phyloP scores from a whole-genome alignment of 345 rosid species.

The Brassica napus region DNA sequence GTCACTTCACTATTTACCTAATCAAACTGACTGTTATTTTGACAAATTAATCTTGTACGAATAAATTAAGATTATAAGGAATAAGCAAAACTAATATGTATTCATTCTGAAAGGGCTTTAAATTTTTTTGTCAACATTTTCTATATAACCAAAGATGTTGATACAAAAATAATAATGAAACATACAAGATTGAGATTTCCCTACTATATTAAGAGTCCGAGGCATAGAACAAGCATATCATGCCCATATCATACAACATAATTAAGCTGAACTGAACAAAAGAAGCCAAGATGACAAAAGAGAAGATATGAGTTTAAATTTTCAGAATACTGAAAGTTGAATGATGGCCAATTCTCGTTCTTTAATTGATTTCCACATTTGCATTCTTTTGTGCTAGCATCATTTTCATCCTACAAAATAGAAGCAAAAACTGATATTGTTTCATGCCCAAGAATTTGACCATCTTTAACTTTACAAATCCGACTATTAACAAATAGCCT shows the following conservation, averaged over 20 bases:
- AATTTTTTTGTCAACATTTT: neutral
- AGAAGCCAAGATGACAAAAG: neutral
- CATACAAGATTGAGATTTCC: neutral
- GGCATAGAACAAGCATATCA: neutral
- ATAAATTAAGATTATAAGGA: neutral
- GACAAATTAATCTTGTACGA: neutral
- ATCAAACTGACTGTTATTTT: neutral
- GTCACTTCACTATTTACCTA: neutral
- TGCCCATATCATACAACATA: neutral
- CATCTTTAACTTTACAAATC: neutral
- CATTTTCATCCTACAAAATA: slow-evolving; percentile 21
- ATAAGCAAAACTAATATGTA: neutral
- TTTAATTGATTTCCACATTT: neutral
- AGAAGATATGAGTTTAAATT: neutral
- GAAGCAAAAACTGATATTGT: neutral
- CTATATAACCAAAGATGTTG: neutral
- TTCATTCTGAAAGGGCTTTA: neutral
- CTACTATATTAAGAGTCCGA: neutral
- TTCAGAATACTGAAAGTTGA: neutral
- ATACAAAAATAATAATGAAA: neutral
- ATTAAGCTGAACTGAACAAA: neutral
- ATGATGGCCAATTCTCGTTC: neutral
- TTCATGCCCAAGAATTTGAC: neutral
- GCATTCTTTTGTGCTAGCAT: slow-evolving; percentile 4
- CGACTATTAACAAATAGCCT: neutral